Evolutionary conservation across 805 yeast genomes (phyloP).

Genomic region (Myxozyma sirexii): DNA sequence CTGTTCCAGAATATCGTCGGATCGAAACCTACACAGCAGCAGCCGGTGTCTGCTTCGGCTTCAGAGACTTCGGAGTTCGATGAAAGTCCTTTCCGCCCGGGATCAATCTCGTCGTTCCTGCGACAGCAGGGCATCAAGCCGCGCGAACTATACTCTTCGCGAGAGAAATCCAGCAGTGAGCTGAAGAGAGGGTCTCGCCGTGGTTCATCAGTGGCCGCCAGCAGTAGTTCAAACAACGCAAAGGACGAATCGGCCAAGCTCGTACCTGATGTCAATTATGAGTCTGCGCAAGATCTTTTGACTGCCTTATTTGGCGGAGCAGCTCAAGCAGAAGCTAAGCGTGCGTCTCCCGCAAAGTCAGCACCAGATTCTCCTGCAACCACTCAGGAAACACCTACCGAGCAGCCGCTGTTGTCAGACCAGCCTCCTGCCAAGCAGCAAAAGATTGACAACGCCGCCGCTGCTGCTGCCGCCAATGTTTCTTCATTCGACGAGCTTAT

Average conservation of each 20-base stretch:
- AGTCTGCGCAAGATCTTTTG: constrained; percentile 29
- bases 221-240: neutral
- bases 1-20: no score
- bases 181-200: constrained; percentile 29
- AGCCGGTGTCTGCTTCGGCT: neutral
- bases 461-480: neutral
- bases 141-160: constrained; percentile 9
- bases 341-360: neutral
- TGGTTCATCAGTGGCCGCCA: neutral
- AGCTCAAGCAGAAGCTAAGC: neutral
- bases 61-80: constrained; percentile 18
- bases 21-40: neutral
- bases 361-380: neutral
- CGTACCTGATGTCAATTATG: constrained; percentile 28
- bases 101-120: constrained; percentile 23
- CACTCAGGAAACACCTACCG: neutral
- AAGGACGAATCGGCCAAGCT: constrained; percentile 22
- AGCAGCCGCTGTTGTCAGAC: neutral
- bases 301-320: constrained; percentile 25
- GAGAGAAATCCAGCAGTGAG: neutral
- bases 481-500: constrained; percentile 12
- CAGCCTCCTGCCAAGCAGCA: constrained; percentile 6
- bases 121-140: constrained; percentile 28
- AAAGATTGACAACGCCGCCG: neutral
- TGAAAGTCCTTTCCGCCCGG: constrained; percentile 28